These are phyloP conservation scores for Nemania sp. DNA, from an alignment of 2,329 filamentous ascomycete genomes.

Conservation along the genomic window DNA sequence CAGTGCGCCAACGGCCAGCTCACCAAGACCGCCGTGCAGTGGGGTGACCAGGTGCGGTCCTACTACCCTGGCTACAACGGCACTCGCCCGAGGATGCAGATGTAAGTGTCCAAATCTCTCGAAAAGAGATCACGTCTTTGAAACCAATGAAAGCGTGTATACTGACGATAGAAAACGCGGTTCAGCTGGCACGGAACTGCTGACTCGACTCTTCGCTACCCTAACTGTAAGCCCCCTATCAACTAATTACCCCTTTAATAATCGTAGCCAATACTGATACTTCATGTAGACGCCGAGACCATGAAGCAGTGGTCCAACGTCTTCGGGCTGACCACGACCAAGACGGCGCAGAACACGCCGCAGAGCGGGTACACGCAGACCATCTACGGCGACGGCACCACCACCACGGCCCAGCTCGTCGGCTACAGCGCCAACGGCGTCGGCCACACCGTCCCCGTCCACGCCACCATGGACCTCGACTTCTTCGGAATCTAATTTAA, in stretches of 20 bases:
- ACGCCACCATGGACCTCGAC: slow-evolving; percentile 40
- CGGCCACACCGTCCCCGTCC: slow-evolving; percentile 42
- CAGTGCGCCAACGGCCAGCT: slow-evolving; percentile 56
- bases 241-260: too few relatives aligned
- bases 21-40: slow-evolving; percentile 45
- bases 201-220: slow-evolving; percentile 44
- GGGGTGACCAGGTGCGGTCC: slow-evolving; percentile 46
- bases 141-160: background rate
- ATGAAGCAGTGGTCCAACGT: slow-evolving; percentile 54
- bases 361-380: slow-evolving; percentile 43
- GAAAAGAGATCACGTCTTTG: background rate
- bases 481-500: slow-evolving; percentile 43
- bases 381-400: slow-evolving; percentile 41
- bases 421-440: slow-evolving; percentile 42
- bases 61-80: slow-evolving; percentile 58
- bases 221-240: slow-evolving; percentile 40
- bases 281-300: slow-evolving; percentile 40
- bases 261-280: slow-evolving; percentile 15
- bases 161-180: background rate
- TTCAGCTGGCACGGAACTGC: slow-evolving; percentile 51
- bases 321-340: slow-evolving; percentile 42
- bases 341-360: slow-evolving; percentile 39
- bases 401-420: slow-evolving; percentile 36
- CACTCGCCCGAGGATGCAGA: slow-evolving; percentile 44
- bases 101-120: slow-evolving; percentile 31